Evolutionary conservation across 768 basidiomycete genomes (phyloP).

Genomic region (Auricularia cornea): DNA sequence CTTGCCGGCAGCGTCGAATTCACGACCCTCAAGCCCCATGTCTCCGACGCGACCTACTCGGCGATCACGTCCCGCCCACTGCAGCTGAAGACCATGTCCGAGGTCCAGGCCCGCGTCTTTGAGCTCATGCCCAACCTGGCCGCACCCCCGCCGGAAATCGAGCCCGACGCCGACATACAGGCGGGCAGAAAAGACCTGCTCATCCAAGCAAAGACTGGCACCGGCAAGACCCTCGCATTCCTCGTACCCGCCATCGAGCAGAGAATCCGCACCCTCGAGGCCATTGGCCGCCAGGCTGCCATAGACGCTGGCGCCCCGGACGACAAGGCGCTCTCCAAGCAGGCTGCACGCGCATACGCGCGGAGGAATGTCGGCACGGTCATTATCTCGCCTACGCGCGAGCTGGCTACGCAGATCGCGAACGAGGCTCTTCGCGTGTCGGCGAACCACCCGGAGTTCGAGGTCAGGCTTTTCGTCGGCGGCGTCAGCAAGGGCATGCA

Average conservation of each 20-base stretch:
- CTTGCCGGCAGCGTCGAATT: conserved; percentile 17
- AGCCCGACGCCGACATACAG: conserved; percentile 10
- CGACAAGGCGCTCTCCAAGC: conserved; percentile 22
- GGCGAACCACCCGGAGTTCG: conserved; percentile 50
- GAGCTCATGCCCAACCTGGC: conserved; percentile 65
- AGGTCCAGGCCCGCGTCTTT: conserved; percentile 76
- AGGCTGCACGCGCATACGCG: conserved; percentile 32
- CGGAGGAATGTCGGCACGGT: conserved; percentile 55
- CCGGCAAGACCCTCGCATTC: conserved; percentile 85
- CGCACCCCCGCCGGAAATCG: conserved; percentile 31
- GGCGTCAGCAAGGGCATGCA: conserved; percentile 62
- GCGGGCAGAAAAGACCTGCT: conserved; percentile 53
- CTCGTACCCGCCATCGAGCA: conserved; percentile 80
- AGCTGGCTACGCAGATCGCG: conserved; percentile 85
- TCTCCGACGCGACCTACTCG: conserved; percentile 34
- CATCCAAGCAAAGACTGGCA: conserved; percentile 83
- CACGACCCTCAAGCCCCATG: conserved; percentile 21
- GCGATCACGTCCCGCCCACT: conserved; percentile 61
- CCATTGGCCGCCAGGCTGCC: conserved; percentile 32
- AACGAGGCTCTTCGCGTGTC: conserved; percentile 67
- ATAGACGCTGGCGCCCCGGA: conserved; percentile 32
- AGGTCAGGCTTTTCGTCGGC: conserved; percentile 70
- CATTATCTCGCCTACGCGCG: conserved; percentile 83
- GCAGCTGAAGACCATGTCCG: conserved; percentile 60
- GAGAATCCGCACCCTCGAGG: conserved; percentile 51